Evolutionary conservation across 2,329 filamentous ascomycete species (phyloP), one percentile per base, ranked within the genome.

Genomic region (Botrytis squamosa): DNA sequence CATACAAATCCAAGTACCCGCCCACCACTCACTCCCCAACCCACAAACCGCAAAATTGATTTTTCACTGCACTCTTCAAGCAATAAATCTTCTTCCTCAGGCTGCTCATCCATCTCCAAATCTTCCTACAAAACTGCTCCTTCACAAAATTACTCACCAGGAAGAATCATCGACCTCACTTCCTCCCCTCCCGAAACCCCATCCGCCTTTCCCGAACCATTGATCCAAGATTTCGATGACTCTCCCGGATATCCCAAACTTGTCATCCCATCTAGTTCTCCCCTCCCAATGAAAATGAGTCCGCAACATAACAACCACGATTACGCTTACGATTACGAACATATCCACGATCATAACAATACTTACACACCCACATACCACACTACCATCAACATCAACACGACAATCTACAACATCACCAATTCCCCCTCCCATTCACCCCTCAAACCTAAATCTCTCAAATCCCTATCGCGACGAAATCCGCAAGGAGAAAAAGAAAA

Each of bases 121-220:
- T 70, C 71, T 16, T 70, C 49, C 25, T 73, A 73, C 29, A 73
- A 69, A 20, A 73, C 71, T 10, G 71, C 71, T 2, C 64, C 52
- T 62, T 73, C 52, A 1, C 64, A 68, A n/a, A 72, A 33, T 6
- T 29, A 44, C 7, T 69, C 66, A 20, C 49, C 66, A 18, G 66
- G 66, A 9, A 29, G 49, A 25, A 20, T 72, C 20, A 72, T 72
- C 36, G 64, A 72, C 49, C 64, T 72, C 8, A 69, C 63, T 7
- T 72, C 70, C 36, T 66, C 71, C 1, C 40, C 71, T n/a, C 64
- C 64, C 22, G 18, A 18, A 44, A 57, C 25, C 14, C 44, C 29
- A 22, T 64, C 40, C 46, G 36, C n/a, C 16, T 22, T 38, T 25
- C 55, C 40, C 3, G 68, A 64, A n/a, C 57, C 68, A 46, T n/a